Evolutionary conservation across 73 alveolate species (phyloP).

Genomic region (Effrenium voratum): DNA sequence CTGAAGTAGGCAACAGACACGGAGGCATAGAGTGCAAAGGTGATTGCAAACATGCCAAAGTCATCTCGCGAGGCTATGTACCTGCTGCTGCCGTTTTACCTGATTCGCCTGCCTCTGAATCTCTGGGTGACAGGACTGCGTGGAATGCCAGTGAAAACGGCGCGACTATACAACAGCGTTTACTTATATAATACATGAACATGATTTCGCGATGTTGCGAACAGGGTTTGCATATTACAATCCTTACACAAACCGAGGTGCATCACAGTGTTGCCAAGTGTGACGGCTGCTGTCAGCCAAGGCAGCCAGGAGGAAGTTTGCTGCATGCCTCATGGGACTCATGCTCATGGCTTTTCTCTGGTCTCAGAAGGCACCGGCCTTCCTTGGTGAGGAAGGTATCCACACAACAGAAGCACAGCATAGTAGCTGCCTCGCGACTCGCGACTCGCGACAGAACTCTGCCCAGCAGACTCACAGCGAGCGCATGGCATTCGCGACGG

Average conservation of each 20-base stretch:
- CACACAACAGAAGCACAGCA: conserved; percentile 13
- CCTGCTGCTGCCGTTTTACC: too few species aligned
- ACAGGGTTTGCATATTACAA: too few species aligned
- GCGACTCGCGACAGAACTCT: too few species aligned
- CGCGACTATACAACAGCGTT: too few species aligned
- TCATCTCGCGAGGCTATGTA: conserved; percentile 24
- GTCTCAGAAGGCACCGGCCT: background rate
- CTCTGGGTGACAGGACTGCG: too few species aligned
- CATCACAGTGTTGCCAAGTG: background rate
- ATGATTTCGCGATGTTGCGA: too few species aligned
- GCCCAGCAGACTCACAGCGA: too few species aligned
- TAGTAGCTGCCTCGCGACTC: background rate
- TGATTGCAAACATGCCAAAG: conserved; percentile 18
- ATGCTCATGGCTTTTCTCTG: background rate
- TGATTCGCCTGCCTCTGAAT: too few species aligned
- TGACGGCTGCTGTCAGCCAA: conserved; percentile 20
- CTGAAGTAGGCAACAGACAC: background rate
- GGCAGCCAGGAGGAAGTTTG: conserved; percentile 7
- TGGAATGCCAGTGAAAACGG: too few species aligned
- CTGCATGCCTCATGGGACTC: background rate
- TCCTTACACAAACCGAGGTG: background rate
- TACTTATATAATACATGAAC: too few species aligned
- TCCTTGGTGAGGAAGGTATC: background rate
- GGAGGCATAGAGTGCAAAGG: background rate
- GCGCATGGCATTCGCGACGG: too few species aligned